Percentiles rank a stretch among this genome's conserved stretches.
Conservation (phyloP, 1,139 yeast genomes). For the Yamadazyma jaroonii region DNA sequence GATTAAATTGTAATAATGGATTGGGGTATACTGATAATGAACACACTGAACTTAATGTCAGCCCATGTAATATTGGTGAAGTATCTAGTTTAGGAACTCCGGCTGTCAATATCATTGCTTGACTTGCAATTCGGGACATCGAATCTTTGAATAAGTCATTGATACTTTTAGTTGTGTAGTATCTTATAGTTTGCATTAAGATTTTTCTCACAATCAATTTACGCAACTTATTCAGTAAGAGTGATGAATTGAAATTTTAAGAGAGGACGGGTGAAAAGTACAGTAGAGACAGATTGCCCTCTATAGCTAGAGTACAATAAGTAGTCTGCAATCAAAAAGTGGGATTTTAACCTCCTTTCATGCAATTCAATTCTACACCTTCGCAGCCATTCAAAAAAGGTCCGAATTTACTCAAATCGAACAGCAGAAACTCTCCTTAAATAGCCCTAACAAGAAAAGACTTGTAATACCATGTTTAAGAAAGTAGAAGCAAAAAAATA, state of each 20-base stretch:
- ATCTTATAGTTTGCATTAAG: constrained; percentile 3
- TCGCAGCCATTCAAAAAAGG: too few relatives aligned
- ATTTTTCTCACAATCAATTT: constrained; percentile 1
- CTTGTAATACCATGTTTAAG: not conserved
- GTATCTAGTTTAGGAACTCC: constrained; percentile 17
- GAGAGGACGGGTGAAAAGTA: not conserved
- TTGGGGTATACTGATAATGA: constrained; percentile 72
- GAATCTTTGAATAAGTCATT: constrained; percentile 26
- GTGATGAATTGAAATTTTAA: not conserved
- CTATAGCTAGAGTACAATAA: too few relatives aligned
- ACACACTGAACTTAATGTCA: constrained; percentile 79
- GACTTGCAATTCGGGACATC: constrained; percentile 41
- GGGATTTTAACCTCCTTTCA: not conserved
- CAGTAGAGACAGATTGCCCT: too few relatives aligned
- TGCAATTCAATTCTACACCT: not conserved
- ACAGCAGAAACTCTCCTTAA: too few relatives aligned
- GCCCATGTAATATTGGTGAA: constrained; percentile 53
- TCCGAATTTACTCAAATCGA: too few relatives aligned
- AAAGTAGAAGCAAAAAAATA: constrained; percentile 6
- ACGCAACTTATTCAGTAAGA: too few relatives aligned
- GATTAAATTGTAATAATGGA: constrained; percentile 75
- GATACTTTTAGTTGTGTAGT: constrained; percentile 7
- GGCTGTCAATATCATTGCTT: constrained; percentile 43
- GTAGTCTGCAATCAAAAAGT: not conserved
- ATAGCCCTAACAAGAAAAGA: not conserved